These are phyloP conservation scores for Metschnikowia drakensbergensis DNA, from an alignment of 805 yeast genomes.

Conservation along the genomic window DNA sequence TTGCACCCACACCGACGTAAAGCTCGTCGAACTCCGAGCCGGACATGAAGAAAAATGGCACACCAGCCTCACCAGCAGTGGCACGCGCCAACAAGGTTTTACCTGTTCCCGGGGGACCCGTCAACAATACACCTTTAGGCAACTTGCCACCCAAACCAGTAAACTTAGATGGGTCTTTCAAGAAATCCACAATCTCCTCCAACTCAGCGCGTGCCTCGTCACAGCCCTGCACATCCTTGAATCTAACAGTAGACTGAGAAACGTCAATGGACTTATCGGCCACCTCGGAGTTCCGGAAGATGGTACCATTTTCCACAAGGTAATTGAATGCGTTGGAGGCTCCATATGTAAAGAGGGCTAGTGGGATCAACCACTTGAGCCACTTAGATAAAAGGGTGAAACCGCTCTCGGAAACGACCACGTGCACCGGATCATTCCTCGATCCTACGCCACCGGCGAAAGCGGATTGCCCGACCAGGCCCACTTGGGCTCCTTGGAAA, in stretches of 20 bases:
- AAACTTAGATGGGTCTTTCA: slow-evolving; percentile 93
- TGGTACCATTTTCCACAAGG: slow-evolving; percentile 77
- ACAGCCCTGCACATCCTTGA: slow-evolving; percentile 93
- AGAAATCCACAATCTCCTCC: slow-evolving; percentile 96
- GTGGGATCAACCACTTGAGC: slow-evolving; percentile 83
- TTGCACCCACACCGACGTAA: slow-evolving; percentile 99
- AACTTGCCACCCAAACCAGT: slow-evolving; percentile 96
- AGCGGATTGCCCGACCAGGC: slow-evolving; percentile 19
- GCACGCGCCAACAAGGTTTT: slow-evolving; percentile 95
- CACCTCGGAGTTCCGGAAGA: slow-evolving; percentile 68
- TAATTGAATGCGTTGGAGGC: slow-evolving; percentile 75
- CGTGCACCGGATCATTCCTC: slow-evolving; percentile 83
- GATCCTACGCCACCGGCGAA: slow-evolving; percentile 50
- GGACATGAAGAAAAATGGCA: slow-evolving; percentile 96
- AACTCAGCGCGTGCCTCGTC: slow-evolving; percentile 98
- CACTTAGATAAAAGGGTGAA: slow-evolving; percentile 76
- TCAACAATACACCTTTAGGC: slow-evolving; percentile 93
- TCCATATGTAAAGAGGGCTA: slow-evolving; percentile 77
- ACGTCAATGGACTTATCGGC: slow-evolving; percentile 80
- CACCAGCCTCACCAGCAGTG: slow-evolving; percentile 99
- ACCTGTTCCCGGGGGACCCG: slow-evolving; percentile 99
- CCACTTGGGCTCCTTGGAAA: slow-evolving; percentile 5
- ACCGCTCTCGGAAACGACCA: slow-evolving; percentile 83
- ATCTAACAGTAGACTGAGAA: slow-evolving; percentile 78
- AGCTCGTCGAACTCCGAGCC: slow-evolving; percentile 98